Evolutionary conservation across 2,329 filamentous ascomycete genomes (phyloP), one percentile per base, ranked within the genome.

Genomic region (Alternaria arbusti): DNA sequence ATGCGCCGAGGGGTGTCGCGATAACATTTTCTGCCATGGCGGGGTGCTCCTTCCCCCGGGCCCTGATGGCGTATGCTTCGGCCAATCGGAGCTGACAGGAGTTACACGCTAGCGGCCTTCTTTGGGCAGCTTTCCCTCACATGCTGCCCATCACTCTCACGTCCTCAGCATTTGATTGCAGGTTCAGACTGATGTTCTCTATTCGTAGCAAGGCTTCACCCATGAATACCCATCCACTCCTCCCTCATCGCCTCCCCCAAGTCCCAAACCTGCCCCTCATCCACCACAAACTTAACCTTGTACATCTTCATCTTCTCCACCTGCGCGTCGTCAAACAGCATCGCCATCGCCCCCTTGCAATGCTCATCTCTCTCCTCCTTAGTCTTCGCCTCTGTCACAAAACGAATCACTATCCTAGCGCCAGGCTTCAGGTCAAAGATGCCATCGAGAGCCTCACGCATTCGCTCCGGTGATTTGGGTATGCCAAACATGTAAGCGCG

Each of bases 41-140:
- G 70, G 71, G 70, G 70, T 65, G 66, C 62, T 61, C 63, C 61
- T 60, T 60, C 57, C 64, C 63, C 59, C 61, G 64, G 65, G 69
- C 68, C 70, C 71, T 72, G 69, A 71, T 67, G 66, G 61, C 69
- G 65, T 72, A 64, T 67, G 50, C 15, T 2, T 13, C 11, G 51
- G 11, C 68, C 69, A 67, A 70, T 70, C 26, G 65, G 28, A 55
- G 7, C 51, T 22, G 45, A 28, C 26, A 12, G 10, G 3, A 8
- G 25, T 20, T 12, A 30, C 26, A 63, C 57, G 51, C 61, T 52
- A 60, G 50, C 22, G 6, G 22, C 20, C 6, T 3, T 3, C 11
- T 13, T 6, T 13, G 30, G 15, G 7, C 36, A 40, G 17, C 22
- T 55, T 20, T 47, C 22, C 7, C 13, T 30, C 12, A 30, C 28